Evolutionary conservation across 305 asterid genomes (phyloP), one percentile per base, ranked within the genome.

Genomic region (Ajuga reptans): DNA sequence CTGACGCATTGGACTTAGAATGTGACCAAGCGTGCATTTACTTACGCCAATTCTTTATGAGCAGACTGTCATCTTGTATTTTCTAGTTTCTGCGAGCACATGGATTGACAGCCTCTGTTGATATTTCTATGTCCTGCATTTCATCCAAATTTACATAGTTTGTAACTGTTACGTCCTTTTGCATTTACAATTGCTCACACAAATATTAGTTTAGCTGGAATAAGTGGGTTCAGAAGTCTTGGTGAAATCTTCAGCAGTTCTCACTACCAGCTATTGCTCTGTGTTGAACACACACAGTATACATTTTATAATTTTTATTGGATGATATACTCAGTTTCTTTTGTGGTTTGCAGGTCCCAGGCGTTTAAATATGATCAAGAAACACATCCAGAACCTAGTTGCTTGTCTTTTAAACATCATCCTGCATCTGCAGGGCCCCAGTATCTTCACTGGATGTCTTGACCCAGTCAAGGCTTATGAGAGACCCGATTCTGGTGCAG

Each of bases 401-500:
- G 86, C 92, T 27, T 87, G 86, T 77, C 95, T 90, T 69, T 83
- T 88, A 83, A 92, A 87, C 68, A 42, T 87, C 82, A 76, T 88
- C 75, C 78, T 88, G 74, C 96, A 90, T 82, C 79, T 92, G 81
- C 96, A 85, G 77, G 92, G 89, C 51, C 93, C 90, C 27, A 42
- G 63, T 62, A 79, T 87, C 74, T 92, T 88, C 85, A 78, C 17
- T 57, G 76, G 50, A 69, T 68, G 49, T 55, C 75, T 51, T 12
- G 73, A 82, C 68, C 74, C 81, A 47, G 37, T 18, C 57, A 75
- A 82, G 67, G 74, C 72, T 75, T 49, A 56, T 59, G 46, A 73
- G 41, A 46, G 59, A 62, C 97, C 96, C 36, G 92, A 90, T 86
- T 78, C 97, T 70, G 98, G 96, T 27, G 82, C 95, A 9, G 86